Conservation (phyloP, 768 basidiomycete genomes). For the Ramaria sp. region DNA sequence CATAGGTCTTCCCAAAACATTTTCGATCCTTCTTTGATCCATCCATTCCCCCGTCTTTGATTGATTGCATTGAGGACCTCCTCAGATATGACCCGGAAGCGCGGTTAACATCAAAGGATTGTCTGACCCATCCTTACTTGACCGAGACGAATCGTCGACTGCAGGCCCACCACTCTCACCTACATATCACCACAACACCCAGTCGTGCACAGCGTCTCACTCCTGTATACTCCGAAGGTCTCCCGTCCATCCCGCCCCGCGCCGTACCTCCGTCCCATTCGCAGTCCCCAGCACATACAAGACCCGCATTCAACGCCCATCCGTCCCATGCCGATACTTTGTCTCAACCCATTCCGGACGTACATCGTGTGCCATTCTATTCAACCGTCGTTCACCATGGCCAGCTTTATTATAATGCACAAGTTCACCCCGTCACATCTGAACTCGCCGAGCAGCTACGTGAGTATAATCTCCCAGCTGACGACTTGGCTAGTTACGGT, state of each 20-base stretch:
- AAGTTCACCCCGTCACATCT: background rate
- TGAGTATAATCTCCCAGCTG: background rate
- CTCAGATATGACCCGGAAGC: constrained; percentile 85
- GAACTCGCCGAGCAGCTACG: constrained; percentile 2
- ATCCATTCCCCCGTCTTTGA: constrained; percentile 63
- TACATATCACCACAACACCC: constrained; percentile 21
- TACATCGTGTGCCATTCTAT: constrained; percentile 43
- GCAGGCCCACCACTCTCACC: constrained; percentile 52
- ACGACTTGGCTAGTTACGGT: constrained; percentile 5
- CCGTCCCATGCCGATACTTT: constrained; percentile 16
- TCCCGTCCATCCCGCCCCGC: constrained; percentile 31
- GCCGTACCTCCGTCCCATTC: constrained; percentile 40
- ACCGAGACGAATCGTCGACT: constrained; percentile 64
- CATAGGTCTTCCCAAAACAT: constrained; percentile 53
- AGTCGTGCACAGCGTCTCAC: constrained; percentile 21
- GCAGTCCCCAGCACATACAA: constrained; percentile 24
- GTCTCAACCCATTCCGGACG: constrained; percentile 32
- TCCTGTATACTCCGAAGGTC: constrained; percentile 19
- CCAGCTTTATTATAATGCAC: background rate
- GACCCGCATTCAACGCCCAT: constrained; percentile 23
- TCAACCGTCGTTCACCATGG: constrained; percentile 13
- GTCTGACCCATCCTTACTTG: constrained; percentile 84
- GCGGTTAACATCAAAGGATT: constrained; percentile 78
- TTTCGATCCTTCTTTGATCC: constrained; percentile 68
- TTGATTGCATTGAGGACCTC: constrained; percentile 87